These are phyloP conservation scores for Lachnellula occidentalis DNA, from an alignment of 2,329 filamentous ascomycete species.

Conservation along the genomic window DNA sequence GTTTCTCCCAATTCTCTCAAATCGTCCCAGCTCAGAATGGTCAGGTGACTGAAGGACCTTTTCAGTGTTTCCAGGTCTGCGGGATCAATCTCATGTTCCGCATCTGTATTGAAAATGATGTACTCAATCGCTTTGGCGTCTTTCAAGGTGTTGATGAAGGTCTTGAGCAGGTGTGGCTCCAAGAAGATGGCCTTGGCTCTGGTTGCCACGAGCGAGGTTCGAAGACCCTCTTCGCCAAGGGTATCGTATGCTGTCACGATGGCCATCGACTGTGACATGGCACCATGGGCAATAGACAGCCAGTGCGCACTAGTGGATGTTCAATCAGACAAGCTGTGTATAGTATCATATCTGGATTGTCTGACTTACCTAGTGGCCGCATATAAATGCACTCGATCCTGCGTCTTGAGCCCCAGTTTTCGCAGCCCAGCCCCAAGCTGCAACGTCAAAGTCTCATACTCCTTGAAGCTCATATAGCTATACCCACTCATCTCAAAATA, in stretches of 20 bases:
- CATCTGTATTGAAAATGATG: constrained; percentile 49
- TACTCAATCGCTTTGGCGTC: constrained; percentile 46
- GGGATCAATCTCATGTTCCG: constrained; percentile 43
- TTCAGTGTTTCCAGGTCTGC: constrained; percentile 47
- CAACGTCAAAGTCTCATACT: constrained; percentile 65
- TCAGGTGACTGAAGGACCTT: constrained; percentile 47
- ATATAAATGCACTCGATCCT: constrained; percentile 68
- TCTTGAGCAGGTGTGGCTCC: constrained; percentile 68
- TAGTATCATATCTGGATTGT: not conserved
- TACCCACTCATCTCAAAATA: constrained; percentile 78
- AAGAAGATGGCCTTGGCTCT: constrained; percentile 76
- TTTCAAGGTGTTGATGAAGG: constrained; percentile 50
- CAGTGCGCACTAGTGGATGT: constrained; percentile 29
- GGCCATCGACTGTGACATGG: constrained; percentile 73
- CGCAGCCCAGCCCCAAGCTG: constrained; percentile 64
- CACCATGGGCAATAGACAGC: constrained; percentile 44
- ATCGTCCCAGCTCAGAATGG: constrained; percentile 45
- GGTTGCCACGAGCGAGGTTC: constrained; percentile 79
- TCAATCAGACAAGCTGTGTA: not conserved
- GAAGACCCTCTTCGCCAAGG: constrained; percentile 73
- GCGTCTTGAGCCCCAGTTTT: constrained; percentile 61
- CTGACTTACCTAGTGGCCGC: constrained; percentile 54
- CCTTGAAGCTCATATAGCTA: constrained; percentile 66
- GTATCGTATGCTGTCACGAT: constrained; percentile 94
- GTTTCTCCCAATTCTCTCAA: constrained; percentile 44